Conservation (phyloP, 768 basidiomycete genomes). For the Hygrocybe coccinea region DNA sequence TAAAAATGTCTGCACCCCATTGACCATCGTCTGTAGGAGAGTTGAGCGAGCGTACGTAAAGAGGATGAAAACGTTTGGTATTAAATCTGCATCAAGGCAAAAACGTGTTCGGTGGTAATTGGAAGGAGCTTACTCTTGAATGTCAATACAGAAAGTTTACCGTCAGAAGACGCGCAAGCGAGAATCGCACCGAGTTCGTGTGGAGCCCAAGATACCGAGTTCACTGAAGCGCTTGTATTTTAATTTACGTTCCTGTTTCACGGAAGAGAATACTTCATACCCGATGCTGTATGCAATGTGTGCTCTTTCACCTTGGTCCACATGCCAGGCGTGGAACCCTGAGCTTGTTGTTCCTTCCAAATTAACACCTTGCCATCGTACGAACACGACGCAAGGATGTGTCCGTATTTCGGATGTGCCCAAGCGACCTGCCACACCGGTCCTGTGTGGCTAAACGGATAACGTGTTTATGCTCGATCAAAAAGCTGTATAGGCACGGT, state of each 20-base stretch:
- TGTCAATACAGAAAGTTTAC: slow-evolving; percentile 91
- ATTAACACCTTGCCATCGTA: slow-evolving; percentile 98
- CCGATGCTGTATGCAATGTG: slow-evolving; percentile 87
- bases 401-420: slow-evolving; percentile 97
- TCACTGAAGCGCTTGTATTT: slow-evolving; percentile 51
- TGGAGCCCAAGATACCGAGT: slow-evolving; percentile 98
- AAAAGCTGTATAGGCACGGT: neutral
- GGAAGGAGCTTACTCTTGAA: slow-evolving; percentile 77
- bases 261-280: slow-evolving; percentile 34
- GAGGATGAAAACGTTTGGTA: neutral
- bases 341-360: slow-evolving; percentile 85
- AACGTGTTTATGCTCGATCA: neutral
- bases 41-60: neutral
- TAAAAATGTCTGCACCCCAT: slow-evolving; percentile 92
- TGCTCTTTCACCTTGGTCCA: slow-evolving; percentile 98
- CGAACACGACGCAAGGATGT: slow-evolving; percentile 95
- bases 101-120: too few species aligned
- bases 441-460: slow-evolving; percentile 71
- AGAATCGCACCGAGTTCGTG: slow-evolving; percentile 96
- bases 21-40: slow-evolving; percentile 79
- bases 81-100: too few species aligned
- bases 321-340: slow-evolving; percentile 50
- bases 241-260: neutral
- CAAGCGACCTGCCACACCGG: slow-evolving; percentile 98
- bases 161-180: slow-evolving; percentile 95